Base-by-base conservation (phyloP, 441 rosid species). In the Syzygium malaccense region DNA sequence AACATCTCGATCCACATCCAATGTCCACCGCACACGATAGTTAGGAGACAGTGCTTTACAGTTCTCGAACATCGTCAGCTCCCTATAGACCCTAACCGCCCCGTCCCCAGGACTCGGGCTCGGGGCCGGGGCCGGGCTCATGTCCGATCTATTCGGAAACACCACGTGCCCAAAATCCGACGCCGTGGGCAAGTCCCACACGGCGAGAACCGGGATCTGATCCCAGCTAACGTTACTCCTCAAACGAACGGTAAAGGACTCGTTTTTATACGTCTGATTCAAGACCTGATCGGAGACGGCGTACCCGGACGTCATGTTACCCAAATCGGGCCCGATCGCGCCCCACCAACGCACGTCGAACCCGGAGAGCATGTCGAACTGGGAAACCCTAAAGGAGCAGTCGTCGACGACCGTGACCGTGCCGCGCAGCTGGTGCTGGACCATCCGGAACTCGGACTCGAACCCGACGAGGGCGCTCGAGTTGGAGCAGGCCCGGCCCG, bases 351-450 rank as follows among this genome's bases (percentile, higher is more conserved):
- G 95, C 86, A 97, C 98, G 85, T 95, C 95, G 41, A 94, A 91
- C 17, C 98, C 99, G 55, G 97, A 85, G 17, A 97, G 91, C 98
- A 98, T 96, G 87, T 98, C 97, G 88, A 98, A 98, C 88, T 93
- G 91, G 58, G 98, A 93, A 89, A 98, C 95, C 92, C 89, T 88
- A 90, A 98, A 98, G 7, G 99, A 94, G 91, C 99, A 98, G 90
- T 95, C 96, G 87, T 98, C 98, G 90, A 97, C 58, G 41, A 97
- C 90, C 86, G 94, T 92, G 89, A 97, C 54, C 45, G 88, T 86
- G 51, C 99, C 99, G 45, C 99, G 95, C 41, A 96, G 91, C 91
- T 98, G 99, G 92, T 97, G 98, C 57, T 95, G 99, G 54, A 94
- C 93, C 99, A 98, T 96, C 86, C 87, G 90, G 95, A 97, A 93